These are phyloP conservation scores for Ganoderma meredithae DNA, from an alignment of 1,284 basidiomycete genomes.

Conservation along the genomic window DNA sequence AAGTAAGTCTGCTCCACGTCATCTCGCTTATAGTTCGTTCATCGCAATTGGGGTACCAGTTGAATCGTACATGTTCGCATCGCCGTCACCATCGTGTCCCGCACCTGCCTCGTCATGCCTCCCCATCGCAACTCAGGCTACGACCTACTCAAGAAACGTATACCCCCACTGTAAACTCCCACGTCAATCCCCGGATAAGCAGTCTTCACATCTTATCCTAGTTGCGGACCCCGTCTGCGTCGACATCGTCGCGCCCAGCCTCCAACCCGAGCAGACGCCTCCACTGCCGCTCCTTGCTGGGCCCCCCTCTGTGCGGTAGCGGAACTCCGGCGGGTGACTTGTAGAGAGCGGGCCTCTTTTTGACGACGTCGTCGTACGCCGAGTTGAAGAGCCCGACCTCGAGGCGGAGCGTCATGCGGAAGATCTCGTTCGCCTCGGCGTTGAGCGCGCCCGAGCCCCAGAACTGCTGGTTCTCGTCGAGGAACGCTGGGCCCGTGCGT, in stretches of 20 bases:
- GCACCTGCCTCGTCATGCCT: too few relatives aligned
- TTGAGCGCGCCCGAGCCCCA: not conserved
- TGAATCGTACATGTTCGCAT: too few relatives aligned
- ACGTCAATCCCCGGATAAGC: too few relatives aligned
- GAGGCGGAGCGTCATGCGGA: constrained; percentile 2
- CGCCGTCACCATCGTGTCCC: too few relatives aligned
- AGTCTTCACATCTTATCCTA: not conserved
- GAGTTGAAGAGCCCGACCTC: constrained; percentile 1
- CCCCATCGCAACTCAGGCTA: too few relatives aligned
- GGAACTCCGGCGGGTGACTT: not conserved
- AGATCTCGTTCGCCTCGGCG: not conserved
- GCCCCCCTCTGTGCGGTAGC: not conserved
- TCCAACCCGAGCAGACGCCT: not conserved
- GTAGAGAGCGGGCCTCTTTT: not conserved
- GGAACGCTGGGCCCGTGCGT: too few relatives aligned
- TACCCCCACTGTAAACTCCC: too few relatives aligned
- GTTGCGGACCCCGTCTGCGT: not conserved
- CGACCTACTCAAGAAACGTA: too few relatives aligned
- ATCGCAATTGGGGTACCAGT: too few relatives aligned
- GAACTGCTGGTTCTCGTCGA: not conserved
- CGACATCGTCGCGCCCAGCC: not conserved
- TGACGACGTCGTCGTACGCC: not conserved
- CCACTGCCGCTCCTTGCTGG: not conserved
- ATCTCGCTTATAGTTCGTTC: too few relatives aligned
- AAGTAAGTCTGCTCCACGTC: too few relatives aligned